Conservation (phyloP, 306 rosid genomes). For the Lotus japonicus region DNA sequence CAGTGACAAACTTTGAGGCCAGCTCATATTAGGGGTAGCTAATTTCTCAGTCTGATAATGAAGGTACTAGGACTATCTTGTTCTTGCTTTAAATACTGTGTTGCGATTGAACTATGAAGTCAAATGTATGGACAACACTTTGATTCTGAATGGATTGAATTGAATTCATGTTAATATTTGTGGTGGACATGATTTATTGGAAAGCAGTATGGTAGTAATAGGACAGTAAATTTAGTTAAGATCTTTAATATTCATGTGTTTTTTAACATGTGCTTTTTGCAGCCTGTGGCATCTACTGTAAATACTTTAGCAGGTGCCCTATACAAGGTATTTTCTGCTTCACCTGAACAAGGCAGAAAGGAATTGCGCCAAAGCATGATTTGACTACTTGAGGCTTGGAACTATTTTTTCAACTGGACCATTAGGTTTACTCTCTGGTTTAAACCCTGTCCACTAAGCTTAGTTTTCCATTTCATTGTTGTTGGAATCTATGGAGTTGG, state of each 20-base stretch:
- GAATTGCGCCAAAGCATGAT: constrained; percentile 55
- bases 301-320: no score
- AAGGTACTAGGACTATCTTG: constrained; percentile 33
- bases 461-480: constrained; percentile 64
- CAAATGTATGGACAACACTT: neutral
- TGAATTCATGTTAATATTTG: no score
- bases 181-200: neutral
- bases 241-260: neutral
- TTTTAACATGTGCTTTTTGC: constrained; percentile 6
- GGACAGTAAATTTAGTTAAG: neutral
- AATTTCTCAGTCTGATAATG: constrained; percentile 43
- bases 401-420: constrained; percentile 42
- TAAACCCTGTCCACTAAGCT: constrained; percentile 52
- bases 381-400: constrained; percentile 53
- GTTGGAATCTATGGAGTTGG: constrained; percentile 61
- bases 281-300: constrained; percentile 59
- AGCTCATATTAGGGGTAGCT: constrained; percentile 51
- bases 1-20: constrained; percentile 80
- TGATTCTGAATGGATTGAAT: no score
- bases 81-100: neutral
- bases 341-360: constrained; percentile 38
- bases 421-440: constrained; percentile 50
- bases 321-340: constrained; percentile 41
- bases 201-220: neutral
- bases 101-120: neutral